Evolutionary conservation across 2,329 filamentous ascomycete genomes (phyloP).

Genomic region (Ceratocystis eucalypticola): DNA sequence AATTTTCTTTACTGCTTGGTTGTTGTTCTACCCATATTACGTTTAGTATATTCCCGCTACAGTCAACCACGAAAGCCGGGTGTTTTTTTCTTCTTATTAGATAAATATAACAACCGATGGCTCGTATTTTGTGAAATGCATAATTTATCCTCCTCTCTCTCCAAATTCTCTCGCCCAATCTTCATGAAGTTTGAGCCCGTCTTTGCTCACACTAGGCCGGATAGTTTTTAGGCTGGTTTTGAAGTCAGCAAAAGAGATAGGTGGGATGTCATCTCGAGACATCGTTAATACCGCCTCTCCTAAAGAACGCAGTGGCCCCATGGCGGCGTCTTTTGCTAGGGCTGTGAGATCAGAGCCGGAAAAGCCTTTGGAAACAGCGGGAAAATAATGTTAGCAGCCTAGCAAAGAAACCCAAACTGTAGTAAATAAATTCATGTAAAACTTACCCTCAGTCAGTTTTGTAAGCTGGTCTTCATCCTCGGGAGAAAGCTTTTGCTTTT

Average conservation of each 20-base stretch:
- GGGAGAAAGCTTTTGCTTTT: conserved; percentile 66
- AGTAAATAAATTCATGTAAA: conserved; percentile 15
- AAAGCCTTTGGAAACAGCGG: conserved; percentile 49
- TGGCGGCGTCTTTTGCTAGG: conserved; percentile 91
- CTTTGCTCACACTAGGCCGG: conserved; percentile 73
- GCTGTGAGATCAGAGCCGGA: conserved; percentile 95
- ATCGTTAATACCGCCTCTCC: conserved; percentile 83
- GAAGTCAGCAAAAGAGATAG: conserved; percentile 75
- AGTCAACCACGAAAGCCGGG: too few relatives aligned
- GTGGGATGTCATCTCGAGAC: conserved; percentile 84
- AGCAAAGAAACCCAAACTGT: not conserved
- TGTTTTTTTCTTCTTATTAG: not conserved
- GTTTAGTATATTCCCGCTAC: too few relatives aligned
- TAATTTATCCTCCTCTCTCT: conserved; percentile 63
- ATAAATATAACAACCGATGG: not conserved
- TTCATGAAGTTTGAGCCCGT: conserved; percentile 78
- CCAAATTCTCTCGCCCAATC: conserved; percentile 91
- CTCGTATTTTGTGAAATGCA: not conserved
- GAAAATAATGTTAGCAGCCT: conserved; percentile 5
- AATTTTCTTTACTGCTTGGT: too few relatives aligned
- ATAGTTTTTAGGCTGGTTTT: conserved; percentile 71
- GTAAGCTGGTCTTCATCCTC: conserved; percentile 63
- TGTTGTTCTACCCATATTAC: too few relatives aligned
- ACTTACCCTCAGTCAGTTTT: conserved; percentile 66
- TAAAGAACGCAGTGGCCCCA: conserved; percentile 82